Conservation (phyloP, 345 rosid genomes). For the Dovyalis caffra region DNA sequence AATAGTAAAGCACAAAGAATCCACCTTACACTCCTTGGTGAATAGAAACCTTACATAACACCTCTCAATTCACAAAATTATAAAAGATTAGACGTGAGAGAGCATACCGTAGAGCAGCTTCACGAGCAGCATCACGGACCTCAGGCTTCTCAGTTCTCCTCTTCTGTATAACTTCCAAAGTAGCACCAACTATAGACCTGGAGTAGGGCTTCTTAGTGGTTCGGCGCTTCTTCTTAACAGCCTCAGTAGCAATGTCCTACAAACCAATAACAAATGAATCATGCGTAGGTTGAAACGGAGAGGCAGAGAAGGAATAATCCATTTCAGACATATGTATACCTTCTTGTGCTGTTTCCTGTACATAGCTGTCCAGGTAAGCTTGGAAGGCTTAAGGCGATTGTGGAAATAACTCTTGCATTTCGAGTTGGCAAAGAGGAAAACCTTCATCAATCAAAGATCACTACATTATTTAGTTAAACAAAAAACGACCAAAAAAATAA, state of each 20-base stretch:
- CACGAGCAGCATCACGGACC: slow-evolving; percentile 65
- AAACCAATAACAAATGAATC: not conserved
- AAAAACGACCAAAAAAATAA: not conserved
- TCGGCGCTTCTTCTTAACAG: slow-evolving; percentile 58
- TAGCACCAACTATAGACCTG: slow-evolving; percentile 69
- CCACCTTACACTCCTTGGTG: not conserved
- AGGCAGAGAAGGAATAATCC: not conserved
- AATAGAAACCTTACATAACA: not conserved
- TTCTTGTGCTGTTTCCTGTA: slow-evolving; percentile 70
- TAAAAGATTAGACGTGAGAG: not conserved
- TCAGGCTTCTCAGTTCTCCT: slow-evolving; percentile 64
- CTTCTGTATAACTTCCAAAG: slow-evolving; percentile 67
- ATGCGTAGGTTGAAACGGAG: not conserved
- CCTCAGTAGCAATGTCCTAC: slow-evolving; percentile 57
- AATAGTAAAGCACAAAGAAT: not conserved
- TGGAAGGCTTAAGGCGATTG: slow-evolving; percentile 84
- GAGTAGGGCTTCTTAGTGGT: slow-evolving; percentile 63
- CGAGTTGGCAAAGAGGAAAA: slow-evolving; percentile 80
- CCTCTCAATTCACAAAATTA: not conserved
- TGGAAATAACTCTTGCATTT: slow-evolving; percentile 94
- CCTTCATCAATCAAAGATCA: slow-evolving; percentile 37
- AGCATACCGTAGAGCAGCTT: slow-evolving; percentile 52
- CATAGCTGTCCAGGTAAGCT: slow-evolving; percentile 80
- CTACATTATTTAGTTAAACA: not conserved
- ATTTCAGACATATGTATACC: slow-evolving; percentile 23